Percentiles rank a stretch among this genome's conserved stretches.
phyloP scores from a whole-genome alignment of 441 rosid species.

The Viola pubescens region DNA sequence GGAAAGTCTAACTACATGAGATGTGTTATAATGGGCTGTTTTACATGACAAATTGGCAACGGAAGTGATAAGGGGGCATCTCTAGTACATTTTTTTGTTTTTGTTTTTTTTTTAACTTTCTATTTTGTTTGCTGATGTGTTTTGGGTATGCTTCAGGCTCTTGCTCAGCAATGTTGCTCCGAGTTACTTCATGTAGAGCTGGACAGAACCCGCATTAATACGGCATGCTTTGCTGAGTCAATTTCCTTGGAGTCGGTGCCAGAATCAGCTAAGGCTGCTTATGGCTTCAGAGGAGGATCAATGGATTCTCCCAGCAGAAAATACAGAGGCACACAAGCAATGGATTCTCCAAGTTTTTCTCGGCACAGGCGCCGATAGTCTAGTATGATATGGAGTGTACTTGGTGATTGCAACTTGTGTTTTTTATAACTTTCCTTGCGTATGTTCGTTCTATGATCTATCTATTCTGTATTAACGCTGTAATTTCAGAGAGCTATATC shows the following conservation, averaged over 20 bases:
- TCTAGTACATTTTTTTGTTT: neutral
- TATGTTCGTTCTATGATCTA: neutral
- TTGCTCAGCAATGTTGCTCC: conserved; percentile 71
- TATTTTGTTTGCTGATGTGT: neutral
- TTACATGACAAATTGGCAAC: too few species aligned
- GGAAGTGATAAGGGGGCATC: neutral
- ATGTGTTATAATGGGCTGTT: too few species aligned
- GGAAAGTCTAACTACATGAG: neutral
- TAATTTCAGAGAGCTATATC: too few species aligned
- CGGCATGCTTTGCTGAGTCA: conserved; percentile 81
- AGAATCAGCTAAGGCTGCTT: conserved; percentile 56
- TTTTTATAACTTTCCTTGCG: conserved; percentile 1
- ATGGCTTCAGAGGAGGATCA: conserved; percentile 42
- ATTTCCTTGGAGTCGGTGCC: conserved; percentile 57
- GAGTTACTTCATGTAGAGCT: conserved; percentile 80
- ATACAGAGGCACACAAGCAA: conserved; percentile 43
- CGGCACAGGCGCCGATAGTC: conserved; percentile 57
- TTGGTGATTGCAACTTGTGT: conserved; percentile 8
- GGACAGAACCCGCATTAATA: conserved; percentile 84
- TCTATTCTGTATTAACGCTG: too few species aligned
- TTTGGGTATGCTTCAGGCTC: conserved; percentile 41
- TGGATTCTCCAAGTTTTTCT: conserved; percentile 53
- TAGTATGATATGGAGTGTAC: neutral
- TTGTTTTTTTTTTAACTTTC: neutral
- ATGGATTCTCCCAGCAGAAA: conserved; percentile 74